Evolutionary conservation across 1,284 basidiomycete genomes (phyloP), one percentile per base, ranked within the genome.

Genomic region (Pisolithus thermaeus): DNA sequence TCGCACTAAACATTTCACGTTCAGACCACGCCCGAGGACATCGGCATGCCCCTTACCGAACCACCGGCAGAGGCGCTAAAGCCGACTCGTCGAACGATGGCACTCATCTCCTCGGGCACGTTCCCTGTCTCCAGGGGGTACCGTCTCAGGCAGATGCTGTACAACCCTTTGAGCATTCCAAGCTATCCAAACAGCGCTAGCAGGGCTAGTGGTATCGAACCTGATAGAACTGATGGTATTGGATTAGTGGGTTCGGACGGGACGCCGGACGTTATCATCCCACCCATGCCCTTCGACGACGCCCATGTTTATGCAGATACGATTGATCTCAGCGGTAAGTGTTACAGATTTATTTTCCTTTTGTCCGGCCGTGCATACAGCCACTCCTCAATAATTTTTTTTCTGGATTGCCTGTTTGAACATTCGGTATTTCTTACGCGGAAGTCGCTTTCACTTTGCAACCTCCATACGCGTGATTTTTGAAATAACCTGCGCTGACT

Each of bases 281-380:
- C 65, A 52, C 57, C 62, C 20, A 63, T 67, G 46, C 66, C 65
- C 0, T 67, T 63, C 57, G 52, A 36, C 36, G 58, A 67, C n/a
- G 59, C 59, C 28, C 58, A 59, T 39, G 53, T 70, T 9, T 64
- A 62, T 28, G 59, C 64, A 3, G 60, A 69, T 44, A 60, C 64
- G 25, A 56, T 72, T 18, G 62, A 77, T 52, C 69, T 74, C 35
- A 58, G 69, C 61, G 62, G 74, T 74, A 61, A 50, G 70, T 57
- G 52, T 52, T 54, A 2, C 32, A 25, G 12, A n/a, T 45, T 52
- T 18, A 28, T 46, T 38, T 36, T 44, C 7, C 28, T 35, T 37
- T 39, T 30, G 20, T 22, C 5, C 12, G 35, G 20, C 47, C 14
- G 14, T 46, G 22, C 46, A 28, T 30, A 30, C 14, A 7, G 25